A percentile compares a stretch with the other conserved stretches of the same genome.
These are phyloP conservation scores for Didymella glomerata DNA, from an alignment of 2,329 filamentous ascomycete species.

Conservation along the genomic window DNA sequence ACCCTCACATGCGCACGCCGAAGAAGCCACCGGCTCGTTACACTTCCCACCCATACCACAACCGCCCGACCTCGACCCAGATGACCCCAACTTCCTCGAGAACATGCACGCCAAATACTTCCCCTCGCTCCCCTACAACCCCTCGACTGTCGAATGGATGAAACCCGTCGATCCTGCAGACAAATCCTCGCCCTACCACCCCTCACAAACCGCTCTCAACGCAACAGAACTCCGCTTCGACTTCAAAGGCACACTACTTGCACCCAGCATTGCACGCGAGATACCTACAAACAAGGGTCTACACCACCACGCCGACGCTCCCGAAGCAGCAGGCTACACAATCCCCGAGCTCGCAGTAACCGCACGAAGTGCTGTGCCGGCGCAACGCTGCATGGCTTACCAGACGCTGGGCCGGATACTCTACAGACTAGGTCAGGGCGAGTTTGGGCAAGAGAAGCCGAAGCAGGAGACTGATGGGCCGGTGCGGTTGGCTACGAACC, in stretches of 20 bases:
- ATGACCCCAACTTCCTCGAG: slow-evolving; percentile 81
- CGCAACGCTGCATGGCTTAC: slow-evolving; percentile 89
- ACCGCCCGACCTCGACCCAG: slow-evolving; percentile 80
- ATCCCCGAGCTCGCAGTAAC: slow-evolving; percentile 84
- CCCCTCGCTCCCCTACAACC: slow-evolving; percentile 83
- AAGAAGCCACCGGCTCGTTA: slow-evolving; percentile 59
- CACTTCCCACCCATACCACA: slow-evolving; percentile 68
- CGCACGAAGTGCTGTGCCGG: slow-evolving; percentile 80
- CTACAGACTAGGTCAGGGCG: slow-evolving; percentile 80
- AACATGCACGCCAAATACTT: slow-evolving; percentile 94
- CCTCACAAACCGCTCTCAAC: slow-evolving; percentile 74
- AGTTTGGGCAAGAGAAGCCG: slow-evolving; percentile 65
- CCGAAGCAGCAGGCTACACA: slow-evolving; percentile 93
- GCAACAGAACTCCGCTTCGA: slow-evolving; percentile 86
- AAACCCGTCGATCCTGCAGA: slow-evolving; percentile 69
- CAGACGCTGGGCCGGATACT: slow-evolving; percentile 88
- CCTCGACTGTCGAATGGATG: slow-evolving; percentile 88
- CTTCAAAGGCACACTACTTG: slow-evolving; percentile 81
- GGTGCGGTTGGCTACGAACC: slow-evolving; percentile 56
- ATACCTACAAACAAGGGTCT: slow-evolving; percentile 82
- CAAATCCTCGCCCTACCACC: slow-evolving; percentile 80
- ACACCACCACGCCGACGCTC: slow-evolving; percentile 92
- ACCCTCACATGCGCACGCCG: slow-evolving; percentile 72
- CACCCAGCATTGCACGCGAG: slow-evolving; percentile 75
- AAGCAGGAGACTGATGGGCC: slow-evolving; percentile 53